Evolutionary conservation across 1,139 yeast genomes (phyloP).

Genomic region (Komagataea norvegica): DNA sequence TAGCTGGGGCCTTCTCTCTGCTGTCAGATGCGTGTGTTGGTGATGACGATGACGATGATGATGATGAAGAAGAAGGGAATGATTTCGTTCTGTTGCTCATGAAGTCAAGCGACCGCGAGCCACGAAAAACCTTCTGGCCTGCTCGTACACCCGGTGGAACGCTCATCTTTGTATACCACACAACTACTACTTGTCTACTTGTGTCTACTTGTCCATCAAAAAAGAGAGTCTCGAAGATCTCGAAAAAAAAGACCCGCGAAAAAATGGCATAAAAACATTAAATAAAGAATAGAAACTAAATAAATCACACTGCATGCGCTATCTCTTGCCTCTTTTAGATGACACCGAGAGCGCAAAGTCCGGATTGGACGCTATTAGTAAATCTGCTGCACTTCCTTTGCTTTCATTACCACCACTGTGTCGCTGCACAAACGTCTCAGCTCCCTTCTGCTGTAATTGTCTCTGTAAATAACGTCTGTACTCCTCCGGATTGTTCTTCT

Average conservation of each 20-base stretch:
- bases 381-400: not conserved
- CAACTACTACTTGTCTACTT: no score
- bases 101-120: constrained; percentile 12
- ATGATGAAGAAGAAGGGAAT: not conserved
- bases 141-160: no score
- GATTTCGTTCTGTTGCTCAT: constrained; percentile 10
- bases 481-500: constrained; percentile 22
- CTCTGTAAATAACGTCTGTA: constrained; percentile 7
- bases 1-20: not conserved
- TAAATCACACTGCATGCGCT: no score
- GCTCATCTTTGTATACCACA: no score
- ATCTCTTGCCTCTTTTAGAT: not conserved
- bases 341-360: not conserved
- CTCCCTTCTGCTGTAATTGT: constrained; percentile 7
- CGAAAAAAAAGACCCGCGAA: no score
- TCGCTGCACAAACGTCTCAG: not conserved
- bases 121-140: constrained; percentile 13
- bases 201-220: no score
- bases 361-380: constrained; percentile 1
- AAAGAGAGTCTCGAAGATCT: no score
- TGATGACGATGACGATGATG: not conserved
- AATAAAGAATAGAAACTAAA: no score
- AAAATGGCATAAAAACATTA: no score
- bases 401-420: no score
- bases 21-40: not conserved